These are phyloP conservation scores for Kluyveromyces sp. DNA, from an alignment of 1,139 yeast genomes.

Conservation along the genomic window DNA sequence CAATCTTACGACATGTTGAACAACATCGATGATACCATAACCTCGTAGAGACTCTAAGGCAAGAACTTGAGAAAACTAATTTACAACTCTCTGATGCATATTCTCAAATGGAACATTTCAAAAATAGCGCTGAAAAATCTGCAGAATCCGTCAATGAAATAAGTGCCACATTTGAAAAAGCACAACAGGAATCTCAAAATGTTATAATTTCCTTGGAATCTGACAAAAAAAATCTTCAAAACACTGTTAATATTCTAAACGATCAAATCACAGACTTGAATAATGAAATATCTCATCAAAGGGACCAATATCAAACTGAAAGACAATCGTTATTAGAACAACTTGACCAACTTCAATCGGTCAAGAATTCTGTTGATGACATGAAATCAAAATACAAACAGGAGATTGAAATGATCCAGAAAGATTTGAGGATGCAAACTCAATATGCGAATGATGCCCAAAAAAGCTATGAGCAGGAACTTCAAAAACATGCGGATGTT, in stretches of 20 bases:
- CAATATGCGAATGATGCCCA: constrained; percentile 46
- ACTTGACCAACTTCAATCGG: constrained; percentile 17
- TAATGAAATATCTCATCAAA: constrained; percentile 19
- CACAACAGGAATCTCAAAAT: constrained; percentile 34
- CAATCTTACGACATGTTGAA: constrained; percentile 25
- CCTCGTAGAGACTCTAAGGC: constrained; percentile 26
- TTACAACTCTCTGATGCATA: constrained; percentile 42
- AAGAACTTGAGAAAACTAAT: constrained; percentile 37
- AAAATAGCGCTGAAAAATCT: constrained; percentile 41
- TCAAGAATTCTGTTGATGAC: constrained; percentile 22
- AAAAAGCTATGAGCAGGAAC: constrained; percentile 50
- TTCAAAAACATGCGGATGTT: constrained; percentile 50
- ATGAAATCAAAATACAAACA: constrained; percentile 34
- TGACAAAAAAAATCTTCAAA: constrained; percentile 35
- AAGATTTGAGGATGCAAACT: constrained; percentile 47
- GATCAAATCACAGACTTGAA: constrained; percentile 31
- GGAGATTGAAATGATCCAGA: constrained; percentile 33
- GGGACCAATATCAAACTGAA: constrained; percentile 15
- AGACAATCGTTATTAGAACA: constrained; percentile 17
- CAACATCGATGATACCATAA: constrained; percentile 17
- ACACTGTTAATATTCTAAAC: constrained; percentile 31
- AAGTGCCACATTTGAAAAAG: constrained; percentile 38
- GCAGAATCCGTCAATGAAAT: constrained; percentile 42
- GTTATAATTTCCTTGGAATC: constrained; percentile 22
- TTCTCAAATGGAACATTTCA: constrained; percentile 43